Conservation (phyloP, 306 rosid species). For the Gynostemma pentaphyllum region DNA sequence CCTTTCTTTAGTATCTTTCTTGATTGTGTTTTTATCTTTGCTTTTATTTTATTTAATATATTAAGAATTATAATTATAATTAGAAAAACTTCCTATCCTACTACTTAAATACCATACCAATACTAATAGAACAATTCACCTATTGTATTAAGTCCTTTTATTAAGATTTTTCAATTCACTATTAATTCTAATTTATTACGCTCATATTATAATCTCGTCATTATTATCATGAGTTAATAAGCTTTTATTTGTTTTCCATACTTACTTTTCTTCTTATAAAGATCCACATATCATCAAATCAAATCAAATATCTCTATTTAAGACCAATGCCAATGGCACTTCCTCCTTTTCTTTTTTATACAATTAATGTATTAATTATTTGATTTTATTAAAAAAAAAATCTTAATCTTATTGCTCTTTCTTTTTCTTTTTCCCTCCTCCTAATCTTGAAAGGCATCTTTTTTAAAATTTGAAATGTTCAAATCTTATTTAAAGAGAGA, state of each 20-base stretch:
- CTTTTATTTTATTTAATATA: neutral
- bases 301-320: too few species aligned
- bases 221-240: conserved; percentile 36
- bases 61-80: neutral
- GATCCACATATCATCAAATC: too few species aligned
- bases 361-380: too few species aligned
- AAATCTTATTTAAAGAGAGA: too few species aligned
- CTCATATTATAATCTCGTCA: conserved; percentile 35
- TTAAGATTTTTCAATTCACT: conserved; percentile 26
- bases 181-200: conserved; percentile 27
- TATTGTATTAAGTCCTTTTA: conserved; percentile 43
- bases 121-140: too few species aligned
- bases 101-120: too few species aligned
- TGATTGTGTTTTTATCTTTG: conserved; percentile 5
- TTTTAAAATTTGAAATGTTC: too few species aligned
- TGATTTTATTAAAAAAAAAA: too few species aligned
- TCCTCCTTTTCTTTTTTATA: neutral
- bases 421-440: neutral
- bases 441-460: too few species aligned
- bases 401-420: too few species aligned
- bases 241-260: conserved; percentile 21
- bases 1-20: neutral
- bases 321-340: neutral
- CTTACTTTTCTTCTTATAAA: neutral
- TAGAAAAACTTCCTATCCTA: too few species aligned